Conservation (phyloP, 257 asterid species). For the Linderniella brevidens region DNA sequence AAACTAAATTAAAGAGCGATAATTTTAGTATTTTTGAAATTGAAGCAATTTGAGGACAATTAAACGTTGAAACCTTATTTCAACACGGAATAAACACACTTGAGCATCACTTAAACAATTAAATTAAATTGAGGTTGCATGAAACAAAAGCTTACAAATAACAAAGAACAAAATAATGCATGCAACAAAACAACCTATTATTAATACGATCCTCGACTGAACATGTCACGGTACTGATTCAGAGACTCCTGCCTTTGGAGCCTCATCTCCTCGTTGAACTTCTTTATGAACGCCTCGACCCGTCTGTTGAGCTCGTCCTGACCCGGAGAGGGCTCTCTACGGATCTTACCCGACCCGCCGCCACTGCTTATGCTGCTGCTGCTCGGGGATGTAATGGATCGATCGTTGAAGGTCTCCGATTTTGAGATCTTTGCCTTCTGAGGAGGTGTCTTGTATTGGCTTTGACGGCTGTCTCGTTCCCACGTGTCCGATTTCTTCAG, state of each 20-base stretch:
- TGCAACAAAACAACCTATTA: background rate
- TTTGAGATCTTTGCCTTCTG: slow-evolving; percentile 30
- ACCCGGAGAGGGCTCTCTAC: slow-evolving; percentile 46
- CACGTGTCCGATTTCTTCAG: slow-evolving; percentile 62
- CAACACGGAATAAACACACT: too few relatives aligned
- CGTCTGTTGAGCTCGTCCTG: slow-evolving; percentile 61
- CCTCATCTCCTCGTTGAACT: slow-evolving; percentile 79
- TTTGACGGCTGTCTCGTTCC: slow-evolving; percentile 27
- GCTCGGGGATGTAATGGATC: slow-evolving; percentile 11
- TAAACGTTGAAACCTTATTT: too few relatives aligned
- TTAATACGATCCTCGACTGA: slow-evolving; percentile 16
- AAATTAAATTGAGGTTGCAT: too few relatives aligned
- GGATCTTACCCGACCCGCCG: slow-evolving; percentile 27
- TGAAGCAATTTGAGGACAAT: too few relatives aligned
- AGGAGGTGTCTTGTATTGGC: slow-evolving; percentile 9
- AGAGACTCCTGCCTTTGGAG: slow-evolving; percentile 63
- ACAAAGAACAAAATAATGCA: background rate
- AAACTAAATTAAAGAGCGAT: too few relatives aligned
- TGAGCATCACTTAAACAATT: too few relatives aligned
- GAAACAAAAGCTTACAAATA: too few relatives aligned
- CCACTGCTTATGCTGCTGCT: slow-evolving; percentile 8
- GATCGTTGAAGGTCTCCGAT: slow-evolving; percentile 45
- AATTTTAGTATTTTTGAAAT: too few relatives aligned
- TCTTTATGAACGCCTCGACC: slow-evolving; percentile 73
- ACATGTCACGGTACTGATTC: slow-evolving; percentile 39